phyloP scores from a whole-genome alignment of 192 early-diverging fungal genomes.

The Rhizophagus sp. region DNA sequence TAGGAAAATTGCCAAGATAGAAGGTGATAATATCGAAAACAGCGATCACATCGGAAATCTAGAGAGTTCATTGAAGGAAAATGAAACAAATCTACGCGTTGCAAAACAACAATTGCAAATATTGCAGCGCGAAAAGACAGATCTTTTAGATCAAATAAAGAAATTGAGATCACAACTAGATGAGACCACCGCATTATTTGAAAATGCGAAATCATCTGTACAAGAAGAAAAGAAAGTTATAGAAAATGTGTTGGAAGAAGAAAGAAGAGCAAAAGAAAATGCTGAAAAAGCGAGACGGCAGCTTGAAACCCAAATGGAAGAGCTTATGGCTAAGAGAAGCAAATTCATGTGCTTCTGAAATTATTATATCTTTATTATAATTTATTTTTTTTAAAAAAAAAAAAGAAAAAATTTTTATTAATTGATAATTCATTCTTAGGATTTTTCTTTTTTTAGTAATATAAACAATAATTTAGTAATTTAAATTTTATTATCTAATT shows the following conservation, averaged over 20 bases:
- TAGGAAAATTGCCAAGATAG: constrained; percentile 38
- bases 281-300: constrained; percentile 52
- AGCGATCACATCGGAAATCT: constrained; percentile 35
- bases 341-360: constrained; percentile 61
- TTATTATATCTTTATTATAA: not conserved
- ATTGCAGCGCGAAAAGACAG: constrained; percentile 40
- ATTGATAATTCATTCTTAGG: too few species aligned
- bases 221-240: constrained; percentile 42
- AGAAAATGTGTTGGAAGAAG: constrained; percentile 44
- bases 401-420: too few species aligned
- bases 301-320: constrained; percentile 58
- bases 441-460: too few species aligned
- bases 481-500: too few species aligned
- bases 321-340: constrained; percentile 55
- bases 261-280: constrained; percentile 50
- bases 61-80: constrained; percentile 46
- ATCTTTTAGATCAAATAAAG: constrained; percentile 39
- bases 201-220: constrained; percentile 26
- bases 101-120: constrained; percentile 42
- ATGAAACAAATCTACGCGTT: constrained; percentile 43
- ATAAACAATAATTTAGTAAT: too few species aligned
- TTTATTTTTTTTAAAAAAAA: too few species aligned
- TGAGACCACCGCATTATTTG: constrained; percentile 34
- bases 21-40: constrained; percentile 40
- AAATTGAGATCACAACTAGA: constrained; percentile 39